Evolutionary conservation across 768 basidiomycete species (phyloP).

Genomic region (Pisolithus sp.): DNA sequence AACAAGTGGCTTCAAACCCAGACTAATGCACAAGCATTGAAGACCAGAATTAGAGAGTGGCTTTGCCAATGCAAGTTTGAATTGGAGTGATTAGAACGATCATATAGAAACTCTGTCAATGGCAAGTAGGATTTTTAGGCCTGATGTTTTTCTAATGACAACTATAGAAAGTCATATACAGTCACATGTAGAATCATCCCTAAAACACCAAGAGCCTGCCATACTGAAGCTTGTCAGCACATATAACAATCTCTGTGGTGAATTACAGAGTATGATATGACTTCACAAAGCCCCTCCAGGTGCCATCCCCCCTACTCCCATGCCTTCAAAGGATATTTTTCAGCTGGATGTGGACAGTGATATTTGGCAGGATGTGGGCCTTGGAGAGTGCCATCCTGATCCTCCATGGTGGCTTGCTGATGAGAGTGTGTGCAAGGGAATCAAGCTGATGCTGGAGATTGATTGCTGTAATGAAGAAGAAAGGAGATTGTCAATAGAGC

Average conservation of each 20-base stretch:
- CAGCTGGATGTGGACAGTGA: slow-evolving; percentile 28
- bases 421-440: slow-evolving; percentile 9
- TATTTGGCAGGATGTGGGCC: slow-evolving; percentile 30
- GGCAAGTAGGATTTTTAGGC: slow-evolving; percentile 8
- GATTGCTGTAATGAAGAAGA: slow-evolving; percentile 22
- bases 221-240: slow-evolving; percentile 17
- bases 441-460: slow-evolving; percentile 9
- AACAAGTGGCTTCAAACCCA: slow-evolving; percentile 7
- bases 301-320: slow-evolving; percentile 18
- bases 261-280: slow-evolving; percentile 15
- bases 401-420: slow-evolving; percentile 13
- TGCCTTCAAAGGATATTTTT: slow-evolving; percentile 20
- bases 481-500: background rate
- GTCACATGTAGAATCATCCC: slow-evolving; percentile 20
- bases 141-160: background rate
- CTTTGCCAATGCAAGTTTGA: slow-evolving; percentile 16
- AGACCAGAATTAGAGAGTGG: slow-evolving; percentile 9
- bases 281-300: slow-evolving; percentile 16
- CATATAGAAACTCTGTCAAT: slow-evolving; percentile 11
- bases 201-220: slow-evolving; percentile 22
- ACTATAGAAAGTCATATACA: slow-evolving; percentile 20
- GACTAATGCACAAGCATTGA: slow-evolving; percentile 18
- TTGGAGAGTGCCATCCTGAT: slow-evolving; percentile 6
- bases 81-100: slow-evolving; percentile 9
- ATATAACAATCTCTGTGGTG: slow-evolving; percentile 24